Percentiles rank a stretch among this genome's conserved stretches.
These are phyloP conservation scores for Whalleya microplaca DNA, from an alignment of 2,329 filamentous ascomycete genomes.

Conservation along the genomic window DNA sequence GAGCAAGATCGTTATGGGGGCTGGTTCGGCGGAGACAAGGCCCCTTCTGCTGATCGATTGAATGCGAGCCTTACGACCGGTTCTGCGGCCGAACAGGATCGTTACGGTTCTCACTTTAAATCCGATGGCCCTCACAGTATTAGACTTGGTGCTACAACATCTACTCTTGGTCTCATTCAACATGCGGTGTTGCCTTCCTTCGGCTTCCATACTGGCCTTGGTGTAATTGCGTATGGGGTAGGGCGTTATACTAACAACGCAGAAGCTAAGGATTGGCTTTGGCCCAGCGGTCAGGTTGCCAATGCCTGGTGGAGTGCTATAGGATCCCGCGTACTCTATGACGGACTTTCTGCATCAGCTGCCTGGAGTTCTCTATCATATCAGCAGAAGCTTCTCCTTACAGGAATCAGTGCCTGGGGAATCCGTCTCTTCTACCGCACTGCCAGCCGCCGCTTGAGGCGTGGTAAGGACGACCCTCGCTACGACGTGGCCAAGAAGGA, in stretches of 20 bases:
- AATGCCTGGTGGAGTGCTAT: constrained; percentile 66
- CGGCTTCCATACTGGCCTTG: constrained; percentile 55
- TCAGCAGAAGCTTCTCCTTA: constrained; percentile 58
- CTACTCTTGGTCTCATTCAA: constrained; percentile 53
- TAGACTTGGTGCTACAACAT: constrained; percentile 24
- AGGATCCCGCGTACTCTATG: constrained; percentile 51
- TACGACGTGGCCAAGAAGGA: constrained; percentile 57
- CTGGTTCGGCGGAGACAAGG: constrained; percentile 25
- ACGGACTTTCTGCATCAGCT: constrained; percentile 48
- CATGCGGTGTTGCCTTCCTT: constrained; percentile 59
- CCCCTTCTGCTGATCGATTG: constrained; percentile 11
- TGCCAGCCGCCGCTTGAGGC: constrained; percentile 49
- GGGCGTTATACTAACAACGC: constrained; percentile 56
- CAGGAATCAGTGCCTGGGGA: constrained; percentile 62
- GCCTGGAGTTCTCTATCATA: constrained; percentile 54
- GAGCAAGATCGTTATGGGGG: constrained; percentile 29
- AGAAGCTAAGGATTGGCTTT: constrained; percentile 64
- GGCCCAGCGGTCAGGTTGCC: constrained; percentile 56
- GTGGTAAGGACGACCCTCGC: constrained; percentile 59
- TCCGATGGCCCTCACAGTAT: constrained; percentile 12
- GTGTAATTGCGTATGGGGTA: constrained; percentile 54
- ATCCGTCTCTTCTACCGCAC: constrained; percentile 59
- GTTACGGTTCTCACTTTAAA: constrained; percentile 30
- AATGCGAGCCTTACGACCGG: constrained; percentile 21
- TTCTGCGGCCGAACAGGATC: constrained; percentile 25